These are phyloP conservation scores for Chytriomyces hyalinus DNA, from an alignment of 192 early-diverging fungal species.

Conservation along the genomic window DNA sequence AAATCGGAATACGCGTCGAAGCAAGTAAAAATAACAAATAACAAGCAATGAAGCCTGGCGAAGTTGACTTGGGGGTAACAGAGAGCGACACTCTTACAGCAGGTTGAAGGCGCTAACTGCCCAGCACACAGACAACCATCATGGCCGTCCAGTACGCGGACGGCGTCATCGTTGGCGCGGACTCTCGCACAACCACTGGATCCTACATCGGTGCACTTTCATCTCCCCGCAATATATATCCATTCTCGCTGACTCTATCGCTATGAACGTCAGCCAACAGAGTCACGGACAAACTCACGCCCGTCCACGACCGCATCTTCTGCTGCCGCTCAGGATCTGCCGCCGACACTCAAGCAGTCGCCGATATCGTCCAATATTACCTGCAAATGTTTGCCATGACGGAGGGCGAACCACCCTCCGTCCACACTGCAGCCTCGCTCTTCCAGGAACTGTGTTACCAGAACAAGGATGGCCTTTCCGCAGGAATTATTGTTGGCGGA, in stretches of 20 bases:
- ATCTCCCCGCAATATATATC: neutral
- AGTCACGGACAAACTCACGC: slow-evolving; percentile 97
- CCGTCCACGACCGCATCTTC: slow-evolving; percentile 93
- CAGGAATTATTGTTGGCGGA: slow-evolving; percentile 96
- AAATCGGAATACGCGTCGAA: neutral
- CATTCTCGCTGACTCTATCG: neutral
- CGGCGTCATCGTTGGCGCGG: slow-evolving; percentile 96
- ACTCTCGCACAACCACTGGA: slow-evolving; percentile 95
- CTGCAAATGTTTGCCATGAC: slow-evolving; percentile 88
- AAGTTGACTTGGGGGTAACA: slow-evolving; percentile 92
- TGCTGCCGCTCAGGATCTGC: slow-evolving; percentile 96
- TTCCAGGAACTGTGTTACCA: slow-evolving; percentile 94
- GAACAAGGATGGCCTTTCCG: slow-evolving; percentile 87
- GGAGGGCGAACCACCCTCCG: slow-evolving; percentile 81
- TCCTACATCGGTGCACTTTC: slow-evolving; percentile 77
- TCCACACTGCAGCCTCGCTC: slow-evolving; percentile 83
- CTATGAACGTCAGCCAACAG: slow-evolving; percentile 69
- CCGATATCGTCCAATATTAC: slow-evolving; percentile 97
- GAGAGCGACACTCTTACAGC: neutral
- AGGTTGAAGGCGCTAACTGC: neutral
- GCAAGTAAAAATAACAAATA: slow-evolving; percentile 22
- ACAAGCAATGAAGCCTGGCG: slow-evolving; percentile 82
- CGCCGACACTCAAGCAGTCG: slow-evolving; percentile 98
- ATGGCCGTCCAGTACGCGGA: slow-evolving; percentile 91
- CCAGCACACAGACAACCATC: slow-evolving; percentile 82